Evolutionary conservation across 140 eudicot genomes (phyloP).

Genomic region (Cichorium intybus): DNA sequence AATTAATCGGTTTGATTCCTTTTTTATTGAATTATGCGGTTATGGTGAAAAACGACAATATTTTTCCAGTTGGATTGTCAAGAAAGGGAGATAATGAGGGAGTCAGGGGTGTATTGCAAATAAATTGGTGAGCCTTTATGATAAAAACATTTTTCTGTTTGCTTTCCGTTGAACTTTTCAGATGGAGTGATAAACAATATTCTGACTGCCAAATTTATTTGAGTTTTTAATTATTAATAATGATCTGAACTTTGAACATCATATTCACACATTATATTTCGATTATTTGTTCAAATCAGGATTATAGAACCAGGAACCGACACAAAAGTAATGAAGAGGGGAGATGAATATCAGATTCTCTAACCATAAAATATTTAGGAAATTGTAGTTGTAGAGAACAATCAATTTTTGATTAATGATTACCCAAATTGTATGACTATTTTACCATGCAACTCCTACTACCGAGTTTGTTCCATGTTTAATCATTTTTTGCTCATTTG

Average conservation of each 20-base stretch:
- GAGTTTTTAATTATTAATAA: neutral
- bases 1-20: constrained; percentile 5
- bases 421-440: too few relatives aligned
- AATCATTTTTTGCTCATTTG: constrained; percentile 3
- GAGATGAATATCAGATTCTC: too few relatives aligned
- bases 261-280: neutral
- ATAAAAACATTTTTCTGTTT: neutral
- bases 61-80: neutral
- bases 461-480: neutral
- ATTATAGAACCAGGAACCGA: neutral
- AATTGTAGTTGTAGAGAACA: too few relatives aligned
- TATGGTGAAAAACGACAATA: neutral
- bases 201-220: neutral
- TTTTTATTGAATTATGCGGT: neutral
- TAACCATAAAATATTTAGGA: too few relatives aligned
- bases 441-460: too few relatives aligned
- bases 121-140: neutral
- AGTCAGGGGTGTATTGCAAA: neutral
- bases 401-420: neutral
- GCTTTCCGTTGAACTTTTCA: too few relatives aligned
- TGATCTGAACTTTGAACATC: neutral
- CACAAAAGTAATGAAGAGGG: neutral
- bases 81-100: neutral
- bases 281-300: neutral
- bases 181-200: too few relatives aligned